A percentile compares a stretch with the other conserved stretches of the same genome.
These are phyloP conservation scores for Aristolochia fimbriata DNA, from an alignment of 164 flowering plant species.

Conservation along the genomic window DNA sequence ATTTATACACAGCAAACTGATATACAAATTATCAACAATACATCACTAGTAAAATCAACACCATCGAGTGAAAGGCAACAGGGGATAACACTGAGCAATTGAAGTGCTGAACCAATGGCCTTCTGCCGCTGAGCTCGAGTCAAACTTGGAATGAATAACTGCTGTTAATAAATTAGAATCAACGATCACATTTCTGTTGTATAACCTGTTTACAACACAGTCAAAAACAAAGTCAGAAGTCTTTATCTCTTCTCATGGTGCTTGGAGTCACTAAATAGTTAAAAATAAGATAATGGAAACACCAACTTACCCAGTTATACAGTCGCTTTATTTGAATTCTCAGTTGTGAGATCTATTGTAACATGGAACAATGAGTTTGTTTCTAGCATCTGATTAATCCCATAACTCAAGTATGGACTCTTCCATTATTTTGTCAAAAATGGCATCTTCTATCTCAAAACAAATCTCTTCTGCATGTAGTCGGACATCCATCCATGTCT, in stretches of 20 bases:
- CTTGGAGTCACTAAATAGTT: too few species aligned
- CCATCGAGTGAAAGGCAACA: neutral
- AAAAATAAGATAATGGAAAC: too few species aligned
- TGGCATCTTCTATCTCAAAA: constrained; percentile 38
- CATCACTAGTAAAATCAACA: neutral
- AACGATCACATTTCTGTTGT: too few species aligned
- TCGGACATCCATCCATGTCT: constrained; percentile 62
- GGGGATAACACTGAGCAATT: neutral
- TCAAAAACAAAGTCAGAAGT: too few species aligned
- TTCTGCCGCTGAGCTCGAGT: neutral
- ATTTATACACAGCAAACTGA: too few species aligned
- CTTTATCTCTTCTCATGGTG: too few species aligned
- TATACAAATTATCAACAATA: neutral
- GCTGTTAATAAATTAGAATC: too few species aligned
- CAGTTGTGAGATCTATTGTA: neutral
- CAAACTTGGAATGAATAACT: too few species aligned
- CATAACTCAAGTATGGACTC: constrained; percentile 35
- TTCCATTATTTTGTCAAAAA: constrained; percentile 57
- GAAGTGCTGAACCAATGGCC: neutral
- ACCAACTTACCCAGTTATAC: too few species aligned
- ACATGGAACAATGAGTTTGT: neutral
- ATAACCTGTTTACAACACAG: too few species aligned
- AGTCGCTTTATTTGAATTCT: too few species aligned
- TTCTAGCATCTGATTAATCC: neutral
- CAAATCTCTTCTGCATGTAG: constrained; percentile 37